These are phyloP conservation scores for Nigrograna mackinnonii DNA, from an alignment of 2,329 filamentous ascomycete genomes.

Conservation along the genomic window DNA sequence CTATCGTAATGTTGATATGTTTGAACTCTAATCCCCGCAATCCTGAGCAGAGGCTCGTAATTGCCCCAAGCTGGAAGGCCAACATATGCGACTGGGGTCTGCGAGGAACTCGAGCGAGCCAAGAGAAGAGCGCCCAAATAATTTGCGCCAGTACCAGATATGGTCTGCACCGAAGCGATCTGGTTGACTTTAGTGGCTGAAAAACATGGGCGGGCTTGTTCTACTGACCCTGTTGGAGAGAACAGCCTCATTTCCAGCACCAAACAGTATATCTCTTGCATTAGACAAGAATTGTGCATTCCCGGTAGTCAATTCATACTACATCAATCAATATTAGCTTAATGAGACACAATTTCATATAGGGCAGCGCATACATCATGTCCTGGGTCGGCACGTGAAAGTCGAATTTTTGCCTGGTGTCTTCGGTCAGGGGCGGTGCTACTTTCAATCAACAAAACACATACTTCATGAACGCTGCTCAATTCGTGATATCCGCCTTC, in stretches of 20 bases:
- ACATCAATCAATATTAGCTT: too few relatives aligned
- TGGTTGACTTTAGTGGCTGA: too few relatives aligned
- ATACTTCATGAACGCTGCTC: background rate
- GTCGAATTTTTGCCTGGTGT: background rate
- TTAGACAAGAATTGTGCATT: background rate
- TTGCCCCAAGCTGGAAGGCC: background rate
- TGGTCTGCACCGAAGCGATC: background rate
- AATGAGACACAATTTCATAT: too few relatives aligned
- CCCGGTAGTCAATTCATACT: background rate
- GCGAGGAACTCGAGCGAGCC: background rate
- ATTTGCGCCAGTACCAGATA: background rate
- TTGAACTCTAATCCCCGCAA: background rate
- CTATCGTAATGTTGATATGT: background rate
- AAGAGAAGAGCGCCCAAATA: background rate
- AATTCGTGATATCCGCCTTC: background rate
- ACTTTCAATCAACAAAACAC: too few relatives aligned
- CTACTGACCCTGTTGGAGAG: too few relatives aligned
- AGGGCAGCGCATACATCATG: background rate
- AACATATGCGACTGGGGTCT: background rate
- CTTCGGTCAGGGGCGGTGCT: too few relatives aligned
- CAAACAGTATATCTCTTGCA: too few relatives aligned
- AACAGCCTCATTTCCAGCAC: too few relatives aligned
- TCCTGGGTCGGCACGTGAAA: background rate
- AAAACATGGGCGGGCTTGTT: too few relatives aligned
- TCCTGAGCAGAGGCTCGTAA: background rate